Evolutionary conservation across 805 yeast species (phyloP).

Genomic region (Suhomyces tanzawaensis): DNA sequence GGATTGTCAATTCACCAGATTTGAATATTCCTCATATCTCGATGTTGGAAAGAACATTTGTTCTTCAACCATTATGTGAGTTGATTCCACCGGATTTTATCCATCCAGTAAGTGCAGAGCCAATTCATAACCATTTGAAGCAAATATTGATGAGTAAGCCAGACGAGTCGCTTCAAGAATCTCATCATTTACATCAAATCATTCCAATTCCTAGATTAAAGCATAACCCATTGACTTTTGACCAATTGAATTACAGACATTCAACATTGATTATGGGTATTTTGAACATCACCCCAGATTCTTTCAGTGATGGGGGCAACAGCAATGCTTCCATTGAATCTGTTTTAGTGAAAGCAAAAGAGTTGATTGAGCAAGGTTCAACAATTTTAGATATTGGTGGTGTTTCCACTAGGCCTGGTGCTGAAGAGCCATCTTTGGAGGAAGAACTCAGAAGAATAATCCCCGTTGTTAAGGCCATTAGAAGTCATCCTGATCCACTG

Average conservation of each 20-base stretch:
- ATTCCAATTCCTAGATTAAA: constrained; percentile 43
- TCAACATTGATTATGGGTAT: constrained; percentile 83
- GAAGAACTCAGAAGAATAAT: constrained; percentile 71
- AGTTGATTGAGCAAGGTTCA: constrained; percentile 60
- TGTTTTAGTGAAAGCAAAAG: constrained; percentile 45
- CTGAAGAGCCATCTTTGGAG: constrained; percentile 55
- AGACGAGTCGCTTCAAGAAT: constrained; percentile 48
- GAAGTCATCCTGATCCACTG: constrained; percentile 37
- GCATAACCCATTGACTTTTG: constrained; percentile 35
- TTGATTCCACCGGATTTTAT: constrained; percentile 59
- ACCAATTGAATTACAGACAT: constrained; percentile 40
- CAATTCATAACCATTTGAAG: constrained; percentile 63
- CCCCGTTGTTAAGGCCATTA: constrained; percentile 63
- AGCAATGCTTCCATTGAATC: constrained; percentile 30
- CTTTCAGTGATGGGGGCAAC: constrained; percentile 87
- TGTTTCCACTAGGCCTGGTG: constrained; percentile 87
- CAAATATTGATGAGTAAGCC: constrained; percentile 39
- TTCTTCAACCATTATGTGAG: constrained; percentile 84
- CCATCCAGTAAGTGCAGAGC: constrained; percentile 88
- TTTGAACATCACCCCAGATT: constrained; percentile 88
- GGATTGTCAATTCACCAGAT: constrained; percentile 52
- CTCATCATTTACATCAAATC: constrained; percentile 47
- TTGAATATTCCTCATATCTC: constrained; percentile 82
- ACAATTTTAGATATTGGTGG: constrained; percentile 90
- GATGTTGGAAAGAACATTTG: constrained; percentile 89